Percentiles rank a stretch among this genome's conserved stretches.
Evolutionary conservation across 2,329 filamentous ascomycete species (phyloP).

Genomic region (Colletotrichum horii): DNA sequence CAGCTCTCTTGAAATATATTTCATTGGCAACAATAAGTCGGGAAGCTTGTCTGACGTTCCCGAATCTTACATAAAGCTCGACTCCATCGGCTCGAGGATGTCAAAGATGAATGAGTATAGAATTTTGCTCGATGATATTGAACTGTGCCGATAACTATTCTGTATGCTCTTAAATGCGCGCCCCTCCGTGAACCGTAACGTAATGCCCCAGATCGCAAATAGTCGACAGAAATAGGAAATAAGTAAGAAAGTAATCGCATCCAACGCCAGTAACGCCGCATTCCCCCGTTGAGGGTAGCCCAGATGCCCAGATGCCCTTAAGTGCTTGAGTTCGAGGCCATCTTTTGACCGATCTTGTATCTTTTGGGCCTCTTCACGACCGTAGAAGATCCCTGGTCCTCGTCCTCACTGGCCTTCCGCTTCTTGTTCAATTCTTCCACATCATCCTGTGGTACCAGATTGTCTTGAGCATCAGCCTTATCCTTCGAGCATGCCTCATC

Average conservation of each 20-base stretch:
- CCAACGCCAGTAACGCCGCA: too few relatives aligned
- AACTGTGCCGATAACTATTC: neutral
- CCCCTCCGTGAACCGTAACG: too few relatives aligned
- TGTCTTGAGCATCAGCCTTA: neutral
- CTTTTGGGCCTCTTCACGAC: neutral
- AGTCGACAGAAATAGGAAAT: too few relatives aligned
- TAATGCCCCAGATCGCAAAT: too few relatives aligned
- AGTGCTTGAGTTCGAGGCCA: neutral
- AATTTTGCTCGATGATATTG: neutral
- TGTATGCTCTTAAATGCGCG: neutral
- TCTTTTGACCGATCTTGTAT: neutral
- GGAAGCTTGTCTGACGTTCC: neutral
- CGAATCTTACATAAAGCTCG: neutral
- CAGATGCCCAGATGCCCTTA: neutral
- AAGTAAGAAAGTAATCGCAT: too few relatives aligned
- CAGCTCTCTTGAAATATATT: neutral
- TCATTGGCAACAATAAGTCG: too few relatives aligned
- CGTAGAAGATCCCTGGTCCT: neutral
- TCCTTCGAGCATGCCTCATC: neutral
- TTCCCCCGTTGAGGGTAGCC: too few relatives aligned
- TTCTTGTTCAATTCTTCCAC: neutral
- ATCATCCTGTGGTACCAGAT: fast-evolving
- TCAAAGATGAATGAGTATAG: neutral
- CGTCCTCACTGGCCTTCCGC: neutral
- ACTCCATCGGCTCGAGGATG: neutral